Evolutionary conservation across 1,284 basidiomycete genomes (phyloP), one percentile per base, ranked within the genome.

Genomic region (Stygiomarasmius scandens): DNA sequence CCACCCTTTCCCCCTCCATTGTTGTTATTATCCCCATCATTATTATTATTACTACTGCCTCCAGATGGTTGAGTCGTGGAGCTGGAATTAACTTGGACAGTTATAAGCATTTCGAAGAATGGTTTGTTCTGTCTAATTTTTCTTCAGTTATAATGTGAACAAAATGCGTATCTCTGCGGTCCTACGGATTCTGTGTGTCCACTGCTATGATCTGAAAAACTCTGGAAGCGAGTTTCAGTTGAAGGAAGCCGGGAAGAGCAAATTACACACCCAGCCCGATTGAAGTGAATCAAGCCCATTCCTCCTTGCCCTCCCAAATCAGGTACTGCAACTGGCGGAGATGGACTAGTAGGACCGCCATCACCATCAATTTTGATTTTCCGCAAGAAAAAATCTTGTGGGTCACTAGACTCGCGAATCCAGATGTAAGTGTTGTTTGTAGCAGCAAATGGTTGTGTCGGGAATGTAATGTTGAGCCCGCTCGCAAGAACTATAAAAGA

Each of bases 341-440:
- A 52, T 8, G 45, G 34, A 4, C 14, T 2, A 29, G 44, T 43
- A 4, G 55, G 55, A n/a, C 55, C 55, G 4, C 23, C 24, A 2
- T 44, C 11, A 3, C 47, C 23, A 27, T 57, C 55, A 10, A 57
- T n/a, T 32, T 57, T 57, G 24, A 57, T 52, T 34, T 57, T 57
- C 19, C 27, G 50, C 16, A 57, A 14, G 24, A 25, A 36, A 32
- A 57, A 57, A 14, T 57, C 32, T 11, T 10, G 19, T 19, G 55
- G 55, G 34, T 57, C 55, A 23, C 19, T 16, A 16, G 46, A 41
- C 29, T 52, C 50, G 14, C 50, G 27, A 14, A 22, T 38, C 55
- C 55, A 57, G 19, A 44, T 19, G 19, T 52, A 32, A 11, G 12
- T 56, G 14, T 44, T 43, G 16, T 34, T 19, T 14, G 24, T n/a